These are phyloP conservation scores for Coemansia sp. DNA, from an alignment of 192 early-diverging fungal species.

Conservation along the genomic window DNA sequence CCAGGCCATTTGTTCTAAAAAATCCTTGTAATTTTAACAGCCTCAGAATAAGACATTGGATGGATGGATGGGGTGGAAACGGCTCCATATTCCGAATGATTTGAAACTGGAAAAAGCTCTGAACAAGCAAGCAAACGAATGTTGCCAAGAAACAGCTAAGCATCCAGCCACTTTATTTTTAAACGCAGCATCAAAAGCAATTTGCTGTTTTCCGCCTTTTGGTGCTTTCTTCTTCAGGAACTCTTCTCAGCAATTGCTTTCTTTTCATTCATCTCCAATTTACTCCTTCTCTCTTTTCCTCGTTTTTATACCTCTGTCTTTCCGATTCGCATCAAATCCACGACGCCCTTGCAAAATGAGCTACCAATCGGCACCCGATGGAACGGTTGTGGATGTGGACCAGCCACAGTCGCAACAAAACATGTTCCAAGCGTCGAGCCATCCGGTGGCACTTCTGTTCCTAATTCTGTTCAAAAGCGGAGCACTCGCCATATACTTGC, in stretches of 20 bases:
- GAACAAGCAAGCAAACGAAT: neutral
- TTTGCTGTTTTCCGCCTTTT: neutral
- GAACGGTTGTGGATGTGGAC: conserved; percentile 10
- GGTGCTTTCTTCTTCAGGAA: neutral
- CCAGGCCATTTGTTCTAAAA: too few species aligned
- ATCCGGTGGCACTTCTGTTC: conserved; percentile 89
- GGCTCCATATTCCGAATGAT: conserved; percentile 2
- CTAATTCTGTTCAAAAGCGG: conserved; percentile 82
- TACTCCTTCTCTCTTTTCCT: neutral
- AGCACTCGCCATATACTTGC: conserved; percentile 84
- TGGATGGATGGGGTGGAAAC: conserved; percentile 5
- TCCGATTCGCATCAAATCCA: neutral
- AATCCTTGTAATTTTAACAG: too few species aligned
- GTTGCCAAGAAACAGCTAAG: neutral
- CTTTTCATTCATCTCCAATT: neutral
- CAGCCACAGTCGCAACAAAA: conserved; percentile 28
- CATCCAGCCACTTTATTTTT: neutral
- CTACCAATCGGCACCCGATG: conserved; percentile 10
- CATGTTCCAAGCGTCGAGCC: conserved; percentile 59
- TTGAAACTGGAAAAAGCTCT: neutral
- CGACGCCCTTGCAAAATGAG: neutral
- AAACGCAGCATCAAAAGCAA: neutral
- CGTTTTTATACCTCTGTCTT: neutral
- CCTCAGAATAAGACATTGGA: neutral
- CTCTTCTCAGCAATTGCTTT: neutral